These are phyloP conservation scores for Sporisorium scitamineum DNA, from an alignment of 1,284 basidiomycete species.

Conservation along the genomic window DNA sequence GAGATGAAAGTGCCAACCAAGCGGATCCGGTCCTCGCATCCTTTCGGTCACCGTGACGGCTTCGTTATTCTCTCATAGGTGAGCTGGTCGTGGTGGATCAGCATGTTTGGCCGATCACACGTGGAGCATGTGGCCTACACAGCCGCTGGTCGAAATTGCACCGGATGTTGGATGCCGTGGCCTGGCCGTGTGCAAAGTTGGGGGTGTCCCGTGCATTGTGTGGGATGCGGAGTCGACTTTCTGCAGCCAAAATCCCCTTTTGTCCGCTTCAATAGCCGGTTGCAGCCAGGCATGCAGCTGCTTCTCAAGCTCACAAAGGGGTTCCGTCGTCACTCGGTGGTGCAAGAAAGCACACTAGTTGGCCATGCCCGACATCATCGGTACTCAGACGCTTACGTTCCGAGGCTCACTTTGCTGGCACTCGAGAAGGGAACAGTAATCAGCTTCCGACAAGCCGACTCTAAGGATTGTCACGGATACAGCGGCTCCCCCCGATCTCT, in stretches of 20 bases:
- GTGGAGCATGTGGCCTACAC: background rate
- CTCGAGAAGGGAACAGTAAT: background rate
- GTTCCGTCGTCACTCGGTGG: background rate
- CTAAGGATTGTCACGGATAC: no score
- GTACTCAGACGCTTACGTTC: background rate
- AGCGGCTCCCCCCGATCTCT: no score
- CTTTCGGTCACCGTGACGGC: background rate
- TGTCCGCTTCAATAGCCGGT: background rate
- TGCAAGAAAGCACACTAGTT: background rate
- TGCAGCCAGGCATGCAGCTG: background rate
- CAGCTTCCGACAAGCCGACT: background rate
- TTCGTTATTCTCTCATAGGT: no score
- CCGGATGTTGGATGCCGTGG: slow-evolving; percentile 5
- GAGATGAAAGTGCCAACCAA: background rate
- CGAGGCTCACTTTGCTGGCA: background rate
- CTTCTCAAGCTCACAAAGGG: background rate
- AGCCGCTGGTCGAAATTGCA: background rate
- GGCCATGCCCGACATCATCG: background rate
- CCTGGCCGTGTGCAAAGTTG: background rate
- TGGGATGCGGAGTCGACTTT: background rate
- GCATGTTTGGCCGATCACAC: background rate
- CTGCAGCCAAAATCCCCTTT: no score
- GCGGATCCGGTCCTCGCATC: background rate
- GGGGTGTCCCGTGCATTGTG: background rate
- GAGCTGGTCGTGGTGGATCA: background rate